phyloP scores from a whole-genome alignment of 2,329 filamentous ascomycete genomes.

The Fusarium heterosporum region DNA sequence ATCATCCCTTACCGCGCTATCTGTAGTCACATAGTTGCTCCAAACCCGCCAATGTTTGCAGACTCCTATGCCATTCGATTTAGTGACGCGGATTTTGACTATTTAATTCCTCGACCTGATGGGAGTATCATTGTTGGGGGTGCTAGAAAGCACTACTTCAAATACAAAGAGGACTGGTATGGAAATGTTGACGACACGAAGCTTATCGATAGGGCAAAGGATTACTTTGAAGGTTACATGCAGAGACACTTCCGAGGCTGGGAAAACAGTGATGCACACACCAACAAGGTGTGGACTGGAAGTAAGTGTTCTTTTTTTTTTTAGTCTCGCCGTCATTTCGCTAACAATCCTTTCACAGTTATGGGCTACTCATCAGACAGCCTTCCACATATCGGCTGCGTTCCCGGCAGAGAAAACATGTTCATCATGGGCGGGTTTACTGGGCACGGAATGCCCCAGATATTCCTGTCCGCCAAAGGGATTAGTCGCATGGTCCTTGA shows the following conservation, averaged over 20 bases:
- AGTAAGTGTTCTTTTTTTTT: not conserved
- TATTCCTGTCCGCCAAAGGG: conserved; percentile 51
- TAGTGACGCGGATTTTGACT: conserved; percentile 52
- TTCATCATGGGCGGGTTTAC: conserved; percentile 62
- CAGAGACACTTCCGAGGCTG: conserved; percentile 61
- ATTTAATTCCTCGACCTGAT: conserved; percentile 58
- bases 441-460: conserved; percentile 64
- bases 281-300: conserved; percentile 4
- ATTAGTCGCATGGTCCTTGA: not conserved
- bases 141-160: conserved; percentile 50
- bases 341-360: not conserved
- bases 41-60: conserved; percentile 33
- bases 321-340: fast-evolving
- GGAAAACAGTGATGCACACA: conserved; percentile 54
- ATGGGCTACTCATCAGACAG: not conserved
- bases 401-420: conserved; percentile 41
- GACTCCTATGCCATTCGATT: conserved; percentile 44
- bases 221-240: conserved; percentile 63
- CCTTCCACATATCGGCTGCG: not conserved
- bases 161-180: conserved; percentile 58
- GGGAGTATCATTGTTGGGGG: conserved; percentile 53
- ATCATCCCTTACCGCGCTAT: conserved; percentile 68
- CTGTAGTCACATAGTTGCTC: conserved; percentile 48
- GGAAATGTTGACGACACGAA: conserved; percentile 59
- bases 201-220: conserved; percentile 56